phyloP scores from a whole-genome alignment of 2,329 filamentous ascomycete genomes.

The Penicillium sp. region DNA sequence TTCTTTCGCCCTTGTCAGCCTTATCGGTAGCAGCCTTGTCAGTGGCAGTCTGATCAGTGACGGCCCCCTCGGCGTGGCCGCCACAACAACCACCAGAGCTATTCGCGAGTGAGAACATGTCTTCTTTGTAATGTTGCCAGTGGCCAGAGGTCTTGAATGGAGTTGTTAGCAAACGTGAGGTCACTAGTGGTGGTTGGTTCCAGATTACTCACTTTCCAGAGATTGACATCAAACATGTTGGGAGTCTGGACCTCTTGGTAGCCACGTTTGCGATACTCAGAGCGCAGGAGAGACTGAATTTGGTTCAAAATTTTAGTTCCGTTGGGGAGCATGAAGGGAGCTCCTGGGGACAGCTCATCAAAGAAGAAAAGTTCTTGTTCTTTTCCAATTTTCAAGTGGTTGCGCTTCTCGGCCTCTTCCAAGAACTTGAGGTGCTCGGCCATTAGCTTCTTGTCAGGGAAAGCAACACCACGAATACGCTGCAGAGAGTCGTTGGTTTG shows the following conservation, averaged over 20 bases:
- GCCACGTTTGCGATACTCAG: conserved; percentile 88
- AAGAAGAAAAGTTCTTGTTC: conserved; percentile 99
- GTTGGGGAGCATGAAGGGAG: conserved; percentile 88
- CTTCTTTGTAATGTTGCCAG: conserved; percentile 90
- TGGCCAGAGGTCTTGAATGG: conserved; percentile 74
- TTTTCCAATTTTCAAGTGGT: conserved; percentile 89
- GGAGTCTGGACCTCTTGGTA: conserved; percentile 96
- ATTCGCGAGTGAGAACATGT: conserved; percentile 80
- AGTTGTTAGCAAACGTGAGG: neutral
- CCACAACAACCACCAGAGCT: no score
- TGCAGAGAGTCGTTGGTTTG: conserved; percentile 93
- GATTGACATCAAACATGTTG: conserved; percentile 90
- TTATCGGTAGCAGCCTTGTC: conserved; percentile 26
- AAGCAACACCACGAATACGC: conserved; percentile 94
- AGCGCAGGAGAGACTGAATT: conserved; percentile 75
- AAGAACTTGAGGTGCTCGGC: conserved; percentile 92
- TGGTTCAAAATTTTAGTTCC: conserved; percentile 93
- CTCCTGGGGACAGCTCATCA: conserved; percentile 88
- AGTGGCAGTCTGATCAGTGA: no score
- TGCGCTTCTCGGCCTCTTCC: conserved; percentile 96
- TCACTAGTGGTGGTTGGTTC: neutral
- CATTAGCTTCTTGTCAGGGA: conserved; percentile 94
- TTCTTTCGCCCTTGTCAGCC: conserved; percentile 70
- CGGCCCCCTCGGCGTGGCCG: no score
- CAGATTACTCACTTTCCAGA: conserved; percentile 67